Base-by-base conservation (phyloP, 2,329 filamentous ascomycete genomes). In the Elsinoe necatrix region DNA sequence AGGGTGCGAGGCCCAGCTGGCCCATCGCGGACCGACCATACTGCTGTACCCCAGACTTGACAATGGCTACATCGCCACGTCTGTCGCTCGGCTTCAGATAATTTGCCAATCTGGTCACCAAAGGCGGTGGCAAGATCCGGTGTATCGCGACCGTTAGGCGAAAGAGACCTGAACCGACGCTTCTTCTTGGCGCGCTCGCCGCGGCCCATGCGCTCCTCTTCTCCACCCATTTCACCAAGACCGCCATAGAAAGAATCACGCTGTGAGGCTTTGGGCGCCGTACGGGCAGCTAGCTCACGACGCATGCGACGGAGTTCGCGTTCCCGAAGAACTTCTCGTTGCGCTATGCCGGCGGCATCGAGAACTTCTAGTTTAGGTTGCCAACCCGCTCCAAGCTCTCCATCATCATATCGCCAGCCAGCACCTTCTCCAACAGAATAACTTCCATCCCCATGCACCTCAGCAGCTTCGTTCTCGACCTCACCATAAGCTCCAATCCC, bases 121-220 rank as follows among this genome's bases (percentile, higher is more conserved):
- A 81, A 85, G 9, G 85, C 86, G 18, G 84, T 78, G 5, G 77
- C 77, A 50, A 76, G 75, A 63, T 95, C 91, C 0, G 90, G 91
- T 1, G 91, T 96, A 9, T 87, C 87, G 57, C 91, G 80, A n/a
- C 80, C 87, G 18, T 84, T 73, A 0, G 93, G 92, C 66, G 89
- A 95, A 60, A 95, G 71, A 70, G 90, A 95, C 63, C 91, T 82
- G 75, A 96, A 95, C 23, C 91, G 81, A 62, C 88, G 81, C 81
- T 96, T 96, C 78, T 95, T 95, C 79, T 95, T 97, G 64, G 87
- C 93, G 45, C 92, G 78, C 72, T 96, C 92, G 21, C 92, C 92
- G 56, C 92, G 80, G 20, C 92, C 92, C 84, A 96, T 91, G 3
- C 88, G 81, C 67, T 95, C 89, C 66, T 96, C 82, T 41, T 75